phyloP scores from a whole-genome alignment of 192 early-diverging fungal genomes.

The Haplosporangium gracile region DNA sequence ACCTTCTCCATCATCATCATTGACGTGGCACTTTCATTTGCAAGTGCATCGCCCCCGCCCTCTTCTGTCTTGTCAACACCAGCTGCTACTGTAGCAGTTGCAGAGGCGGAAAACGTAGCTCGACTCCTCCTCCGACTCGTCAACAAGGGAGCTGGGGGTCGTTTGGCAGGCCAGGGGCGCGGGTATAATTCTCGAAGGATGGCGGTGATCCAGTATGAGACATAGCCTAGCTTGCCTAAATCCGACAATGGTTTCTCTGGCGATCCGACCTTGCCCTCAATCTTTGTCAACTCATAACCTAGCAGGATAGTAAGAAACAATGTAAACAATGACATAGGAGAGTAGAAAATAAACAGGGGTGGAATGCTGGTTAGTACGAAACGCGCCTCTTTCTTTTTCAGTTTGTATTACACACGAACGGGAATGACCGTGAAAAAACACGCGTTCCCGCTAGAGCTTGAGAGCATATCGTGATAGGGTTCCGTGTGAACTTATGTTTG shows the following conservation, averaged over 20 bases:
- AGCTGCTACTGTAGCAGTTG: not conserved
- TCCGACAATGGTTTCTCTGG: constrained; percentile 93
- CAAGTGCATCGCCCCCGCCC: not conserved
- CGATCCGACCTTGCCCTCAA: constrained; percentile 78
- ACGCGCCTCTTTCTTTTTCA: not conserved
- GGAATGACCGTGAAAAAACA: not conserved
- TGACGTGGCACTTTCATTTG: not conserved
- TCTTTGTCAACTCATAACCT: constrained; percentile 87
- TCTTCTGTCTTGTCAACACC: not conserved
- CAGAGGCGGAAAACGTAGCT: not conserved
- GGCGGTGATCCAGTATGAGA: constrained; percentile 87
- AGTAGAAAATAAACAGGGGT: not conserved
- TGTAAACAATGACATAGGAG: not conserved
- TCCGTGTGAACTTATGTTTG: not conserved
- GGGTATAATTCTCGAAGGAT: constrained; percentile 66
- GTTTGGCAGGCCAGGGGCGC: constrained; percentile 36
- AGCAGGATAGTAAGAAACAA: not conserved
- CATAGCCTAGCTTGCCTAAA: constrained; percentile 84
- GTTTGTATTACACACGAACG: not conserved
- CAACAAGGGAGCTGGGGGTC: not conserved
- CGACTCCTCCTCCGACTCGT: constrained; percentile 18
- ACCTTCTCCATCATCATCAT: not conserved
- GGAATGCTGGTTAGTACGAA: not conserved
- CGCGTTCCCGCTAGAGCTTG: not conserved
- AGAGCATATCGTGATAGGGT: not conserved